Percentiles rank a stretch among this genome's conserved stretches.
Conservation (phyloP, 2,329 filamentous ascomycete genomes). For the Alternaria sp. region DNA sequence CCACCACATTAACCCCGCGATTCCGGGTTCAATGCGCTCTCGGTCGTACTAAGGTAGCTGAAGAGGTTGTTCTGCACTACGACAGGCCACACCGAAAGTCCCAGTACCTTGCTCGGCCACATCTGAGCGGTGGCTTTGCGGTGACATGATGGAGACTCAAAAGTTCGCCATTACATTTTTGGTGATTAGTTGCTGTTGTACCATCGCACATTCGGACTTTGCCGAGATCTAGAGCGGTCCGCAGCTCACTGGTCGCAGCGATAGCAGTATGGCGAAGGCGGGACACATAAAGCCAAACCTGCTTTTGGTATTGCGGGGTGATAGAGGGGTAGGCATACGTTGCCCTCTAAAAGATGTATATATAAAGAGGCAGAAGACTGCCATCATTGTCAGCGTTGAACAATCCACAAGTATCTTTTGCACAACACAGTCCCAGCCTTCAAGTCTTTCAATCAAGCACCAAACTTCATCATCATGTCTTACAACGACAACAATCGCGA, state of each 20-base stretch:
- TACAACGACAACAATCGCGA: conserved; percentile 20
- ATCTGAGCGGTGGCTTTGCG: conserved; percentile 4
- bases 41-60: neutral
- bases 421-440: neutral
- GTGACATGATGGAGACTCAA: neutral
- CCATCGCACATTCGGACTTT: conserved; percentile 4
- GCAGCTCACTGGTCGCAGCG: conserved; percentile 3
- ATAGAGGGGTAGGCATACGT: conserved; percentile 7
- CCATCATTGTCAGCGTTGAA: neutral
- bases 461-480: conserved; percentile 14
- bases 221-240: conserved; percentile 14
- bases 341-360: neutral
- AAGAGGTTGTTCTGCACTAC: neutral
- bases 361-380: conserved; percentile 7
- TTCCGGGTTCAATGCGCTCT: neutral
- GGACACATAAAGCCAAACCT: conserved; percentile 4
- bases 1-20: conserved; percentile 3
- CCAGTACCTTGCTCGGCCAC: neutral
- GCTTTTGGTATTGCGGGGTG: conserved; percentile 12
- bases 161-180: neutral
- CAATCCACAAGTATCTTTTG: neutral
- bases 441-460: neutral
- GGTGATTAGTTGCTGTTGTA: neutral
- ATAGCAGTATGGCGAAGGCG: conserved; percentile 1
- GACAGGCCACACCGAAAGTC: neutral